These are phyloP conservation scores for Hemileia vastatrix DNA, from an alignment of 1,284 basidiomycete species.

Conservation along the genomic window DNA sequence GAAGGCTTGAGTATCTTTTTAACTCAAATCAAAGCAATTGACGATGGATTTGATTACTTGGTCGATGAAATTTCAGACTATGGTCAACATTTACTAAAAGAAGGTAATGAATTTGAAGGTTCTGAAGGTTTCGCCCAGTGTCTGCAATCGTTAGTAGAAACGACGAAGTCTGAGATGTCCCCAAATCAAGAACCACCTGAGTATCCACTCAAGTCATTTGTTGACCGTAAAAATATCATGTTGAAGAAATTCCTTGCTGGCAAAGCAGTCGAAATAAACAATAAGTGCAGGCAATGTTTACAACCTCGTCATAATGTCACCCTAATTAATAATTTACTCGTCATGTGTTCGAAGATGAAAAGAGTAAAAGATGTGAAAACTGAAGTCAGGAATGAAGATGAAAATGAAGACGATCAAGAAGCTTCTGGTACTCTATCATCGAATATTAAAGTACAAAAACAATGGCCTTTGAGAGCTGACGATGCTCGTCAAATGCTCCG, in stretches of 20 bases:
- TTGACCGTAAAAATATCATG: constrained; percentile 53
- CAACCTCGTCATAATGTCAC: too few species aligned
- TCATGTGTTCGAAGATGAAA: constrained; percentile 30
- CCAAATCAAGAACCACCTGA: too few species aligned
- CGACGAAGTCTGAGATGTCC: too few species aligned
- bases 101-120: neutral
- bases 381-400: constrained; percentile 38
- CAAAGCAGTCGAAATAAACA: constrained; percentile 20
- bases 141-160: too few species aligned
- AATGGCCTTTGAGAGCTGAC: constrained; percentile 92
- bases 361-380: constrained; percentile 39
- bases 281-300: too few species aligned
- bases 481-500: constrained; percentile 67
- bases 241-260: constrained; percentile 48
- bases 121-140: constrained; percentile 19
- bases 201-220: too few species aligned
- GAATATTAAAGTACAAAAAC: constrained; percentile 76
- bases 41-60: neutral
- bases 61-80: constrained; percentile 4
- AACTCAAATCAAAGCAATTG: neutral
- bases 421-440: constrained; percentile 24
- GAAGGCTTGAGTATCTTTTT: neutral
- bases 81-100: constrained; percentile 6
- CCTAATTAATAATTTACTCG: too few species aligned
- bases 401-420: constrained; percentile 40